These are phyloP conservation scores for Arthrobotrys conoides DNA, from an alignment of 2,329 filamentous ascomycete genomes.

Conservation along the genomic window DNA sequence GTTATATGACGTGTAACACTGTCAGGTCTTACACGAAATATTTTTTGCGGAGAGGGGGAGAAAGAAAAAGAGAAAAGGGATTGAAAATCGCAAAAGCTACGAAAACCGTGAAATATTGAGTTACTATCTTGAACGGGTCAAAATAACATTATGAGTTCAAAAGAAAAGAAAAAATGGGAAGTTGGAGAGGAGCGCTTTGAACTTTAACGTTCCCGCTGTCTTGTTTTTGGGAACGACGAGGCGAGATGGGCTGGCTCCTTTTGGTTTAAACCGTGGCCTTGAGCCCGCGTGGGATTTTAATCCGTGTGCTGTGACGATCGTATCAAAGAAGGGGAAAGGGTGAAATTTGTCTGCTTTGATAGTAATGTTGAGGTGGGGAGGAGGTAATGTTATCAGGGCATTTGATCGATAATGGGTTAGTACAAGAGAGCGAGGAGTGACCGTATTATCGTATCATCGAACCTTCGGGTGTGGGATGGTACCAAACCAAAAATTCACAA, in stretches of 20 bases:
- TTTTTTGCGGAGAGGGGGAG: conserved; percentile 20
- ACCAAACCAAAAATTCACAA: background rate
- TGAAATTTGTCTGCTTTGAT: conserved; percentile 24
- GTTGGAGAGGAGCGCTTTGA: conserved; percentile 35
- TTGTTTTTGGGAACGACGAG: conserved; percentile 20
- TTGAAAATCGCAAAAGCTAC: conserved; percentile 5
- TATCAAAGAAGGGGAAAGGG: conserved; percentile 22
- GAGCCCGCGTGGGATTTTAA: conserved; percentile 34
- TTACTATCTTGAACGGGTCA: background rate
- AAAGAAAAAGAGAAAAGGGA: background rate
- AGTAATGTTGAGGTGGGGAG: conserved; percentile 26
- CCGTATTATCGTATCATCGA: conserved; percentile 50
- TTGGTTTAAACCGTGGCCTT: conserved; percentile 46
- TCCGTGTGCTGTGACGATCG: conserved; percentile 41
- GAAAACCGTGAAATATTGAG: background rate
- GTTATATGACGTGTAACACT: conserved; percentile 60
- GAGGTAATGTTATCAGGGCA: conserved; percentile 38
- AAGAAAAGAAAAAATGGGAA: conserved; percentile 7
- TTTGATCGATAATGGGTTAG: conserved; percentile 18
- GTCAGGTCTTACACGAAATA: conserved; percentile 34
- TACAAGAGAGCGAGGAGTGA: conserved; percentile 15
- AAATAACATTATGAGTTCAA: background rate
- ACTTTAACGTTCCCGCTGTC: conserved; percentile 22
- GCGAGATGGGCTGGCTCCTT: conserved; percentile 26
- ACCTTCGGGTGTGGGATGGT: conserved; percentile 8